Percentiles rank a stretch among this genome's conserved stretches.
phyloP scores from a whole-genome alignment of 1,284 basidiomycete species.

The Boletus semigastroideus region DNA sequence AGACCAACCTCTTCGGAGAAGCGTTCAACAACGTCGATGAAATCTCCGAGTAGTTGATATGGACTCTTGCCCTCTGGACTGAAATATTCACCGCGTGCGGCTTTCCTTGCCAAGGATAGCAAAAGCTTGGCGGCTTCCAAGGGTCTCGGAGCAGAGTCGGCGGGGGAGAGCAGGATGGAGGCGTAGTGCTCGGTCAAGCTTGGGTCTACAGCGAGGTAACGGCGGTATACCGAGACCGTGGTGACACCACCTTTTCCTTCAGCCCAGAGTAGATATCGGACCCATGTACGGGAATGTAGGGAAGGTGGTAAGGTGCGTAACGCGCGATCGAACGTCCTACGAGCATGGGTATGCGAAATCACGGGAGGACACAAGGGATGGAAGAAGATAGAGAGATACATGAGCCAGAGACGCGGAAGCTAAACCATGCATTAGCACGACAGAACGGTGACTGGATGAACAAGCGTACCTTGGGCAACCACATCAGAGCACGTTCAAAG shows the following conservation, averaged over 20 bases:
- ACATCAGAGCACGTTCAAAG: conserved; percentile 93
- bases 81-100: conserved; percentile 79
- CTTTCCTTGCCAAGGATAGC: conserved; percentile 80
- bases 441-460: conserved; percentile 1
- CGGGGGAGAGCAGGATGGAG: conserved; percentile 67
- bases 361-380: conserved; percentile 88
- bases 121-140: conserved; percentile 94
- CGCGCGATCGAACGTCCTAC: conserved; percentile 93
- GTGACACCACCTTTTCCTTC: conserved; percentile 84
- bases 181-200: conserved; percentile 86
- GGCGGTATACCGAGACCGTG: conserved; percentile 84
- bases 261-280: conserved; percentile 93
- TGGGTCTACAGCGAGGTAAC: conserved; percentile 87
- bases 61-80: conserved; percentile 95
- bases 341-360: conserved; percentile 87
- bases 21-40: conserved; percentile 89
- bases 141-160: conserved; percentile 71
- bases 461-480: conserved; percentile 78
- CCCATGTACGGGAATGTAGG: conserved; percentile 94
- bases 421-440: conserved; percentile 33
- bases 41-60: conserved; percentile 92
- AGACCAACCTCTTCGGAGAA: conserved; percentile 93
- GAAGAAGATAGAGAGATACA: conserved; percentile 88
- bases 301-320: conserved; percentile 92
- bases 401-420: conserved; percentile 93